Base-by-base conservation (phyloP, 2,329 filamentous ascomycete genomes). In the Alternaria ventricosa region DNA sequence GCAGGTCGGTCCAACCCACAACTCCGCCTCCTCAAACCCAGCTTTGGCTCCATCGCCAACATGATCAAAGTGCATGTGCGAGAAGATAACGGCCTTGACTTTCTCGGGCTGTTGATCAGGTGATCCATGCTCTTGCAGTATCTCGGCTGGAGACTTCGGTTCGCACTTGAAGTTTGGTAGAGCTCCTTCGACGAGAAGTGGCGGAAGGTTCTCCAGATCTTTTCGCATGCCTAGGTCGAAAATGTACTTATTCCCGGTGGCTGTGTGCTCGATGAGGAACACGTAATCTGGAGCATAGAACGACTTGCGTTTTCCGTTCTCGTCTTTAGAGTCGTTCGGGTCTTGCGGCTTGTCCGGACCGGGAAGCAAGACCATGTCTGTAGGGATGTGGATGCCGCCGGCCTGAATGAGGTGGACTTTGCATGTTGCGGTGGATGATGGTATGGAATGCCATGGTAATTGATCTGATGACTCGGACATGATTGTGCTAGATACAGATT, bases 171-270 rank as follows among this genome's bases (percentile, higher is more conserved):
- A 69, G 67, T 72, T 30, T 69, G 76, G 63, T 81, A 80, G 65
- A 82, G 84, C 27, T 68, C 76, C 63, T 79, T 84, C 64, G 80
- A 79, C 10, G 70, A 77, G 22, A 67, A 70, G 6, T 75, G 79
- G 74, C 83, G 88, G 60, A 65, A 79, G 47, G 36, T 76, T 76
- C 23, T 77, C 70, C 2, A 83, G 69, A 25, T 85, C 80, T 46
- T 82, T 80, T 20, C 85, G 83, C 53, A 88, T 79, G 8, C 86
- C 86, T 2, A 88, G 81, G 65, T 88, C 86, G 72, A 88, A 88
- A 61, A 88, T 63, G 67, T 79, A 61, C 84, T 78, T 71, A 60
- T 78, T 75, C 64, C 71, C 18, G 56, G 76, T 62, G 69, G 78
- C 58, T 0, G 55, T 59, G 55, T 78, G 75, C 15, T 75, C 60